Evolutionary conservation across 257 asterid species (phyloP), one percentile per base, ranked within the genome.

Genomic region (Oldenlandia corymbosa): DNA sequence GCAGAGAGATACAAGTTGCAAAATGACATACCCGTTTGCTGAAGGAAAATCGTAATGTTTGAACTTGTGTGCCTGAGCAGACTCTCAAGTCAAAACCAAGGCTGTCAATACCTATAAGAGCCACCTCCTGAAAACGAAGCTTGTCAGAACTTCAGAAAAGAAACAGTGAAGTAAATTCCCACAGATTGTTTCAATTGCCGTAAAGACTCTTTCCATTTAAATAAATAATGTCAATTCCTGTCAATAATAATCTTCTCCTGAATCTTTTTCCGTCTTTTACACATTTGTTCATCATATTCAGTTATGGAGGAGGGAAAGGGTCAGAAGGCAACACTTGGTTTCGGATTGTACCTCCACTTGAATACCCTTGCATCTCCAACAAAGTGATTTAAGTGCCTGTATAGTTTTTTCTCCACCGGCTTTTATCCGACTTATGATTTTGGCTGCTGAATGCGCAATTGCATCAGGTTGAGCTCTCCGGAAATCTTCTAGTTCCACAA

Each of bases 281-380:
- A 3, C 37, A 34, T 34, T 20, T 34, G 7, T 39, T 32, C 54
- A 12, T 30, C 12, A 14, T 36, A 17, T 52, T 37, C 28, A 21
- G 51, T 20, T 14, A 5, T 21, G 23, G 18, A 27, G 49, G 28
- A 43, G 0, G 60, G 60, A 28, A 14, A 9, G 18, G 20, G 60
- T 5, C 5, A 17, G 45, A 45, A 55, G 26, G 62, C 36, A 52
- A 13, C 58, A 67, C 23, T 65, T 58, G 46, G 21, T n/a, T 47
- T 58, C 49, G 17, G 26, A 0, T 17, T 28, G 60, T 92, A 93
- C 99, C 97, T 93, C 95, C 52, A 76, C 97, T 79, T 84, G 96
- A 75, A 93, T 83, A 54, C 97, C 94, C 89, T 85, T 85, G 85
- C 88, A 80, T 84, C 96, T 85, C 99, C 94, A 90, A 76, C 97